Percentiles rank a stretch among this genome's conserved stretches.
Evolutionary conservation across 2,329 filamentous ascomycete genomes (phyloP).

Genomic region (Ambrosiella beaveri): DNA sequence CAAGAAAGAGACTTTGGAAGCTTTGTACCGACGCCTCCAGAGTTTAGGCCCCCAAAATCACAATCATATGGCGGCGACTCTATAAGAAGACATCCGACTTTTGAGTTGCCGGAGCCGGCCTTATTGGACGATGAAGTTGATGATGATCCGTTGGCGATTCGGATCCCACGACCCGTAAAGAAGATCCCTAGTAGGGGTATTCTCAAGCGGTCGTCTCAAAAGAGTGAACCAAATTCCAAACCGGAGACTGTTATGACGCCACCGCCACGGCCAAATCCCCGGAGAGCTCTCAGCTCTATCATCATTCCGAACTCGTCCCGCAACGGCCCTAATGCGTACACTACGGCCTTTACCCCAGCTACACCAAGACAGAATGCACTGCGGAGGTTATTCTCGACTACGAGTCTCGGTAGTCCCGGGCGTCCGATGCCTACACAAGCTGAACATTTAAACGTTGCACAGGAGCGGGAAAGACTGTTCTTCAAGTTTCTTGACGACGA

Average conservation of each 20-base stretch:
- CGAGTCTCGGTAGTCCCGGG: constrained; percentile 11
- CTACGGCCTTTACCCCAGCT: constrained; percentile 2
- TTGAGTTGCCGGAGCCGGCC: constrained; percentile 38
- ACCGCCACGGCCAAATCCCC: neutral
- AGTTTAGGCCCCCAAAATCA: neutral
- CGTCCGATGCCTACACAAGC: neutral
- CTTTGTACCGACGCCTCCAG: constrained; percentile 8
- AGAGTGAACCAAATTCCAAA: neutral
- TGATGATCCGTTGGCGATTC: neutral
- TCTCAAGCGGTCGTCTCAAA: constrained; percentile 2
- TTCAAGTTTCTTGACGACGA: constrained; percentile 70
- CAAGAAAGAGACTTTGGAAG: neutral
- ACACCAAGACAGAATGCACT: constrained; percentile 18
- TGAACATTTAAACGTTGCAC: constrained; percentile 38
- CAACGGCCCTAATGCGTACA: neutral
- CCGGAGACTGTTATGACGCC: constrained; percentile 1
- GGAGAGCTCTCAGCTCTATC: neutral
- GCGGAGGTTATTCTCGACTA: constrained; percentile 22
- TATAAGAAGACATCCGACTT: constrained; percentile 18
- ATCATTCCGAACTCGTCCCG: neutral
- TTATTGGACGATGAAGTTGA: constrained; percentile 19
- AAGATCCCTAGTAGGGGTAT: constrained; percentile 1
- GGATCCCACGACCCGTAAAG: neutral
- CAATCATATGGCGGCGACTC: neutral
- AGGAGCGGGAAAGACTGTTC: constrained; percentile 65